Percentiles rank a stretch among this genome's conserved stretches.
Conservation (phyloP, 2,329 filamentous ascomycete species). For the Coleophoma eucalyptorum region DNA sequence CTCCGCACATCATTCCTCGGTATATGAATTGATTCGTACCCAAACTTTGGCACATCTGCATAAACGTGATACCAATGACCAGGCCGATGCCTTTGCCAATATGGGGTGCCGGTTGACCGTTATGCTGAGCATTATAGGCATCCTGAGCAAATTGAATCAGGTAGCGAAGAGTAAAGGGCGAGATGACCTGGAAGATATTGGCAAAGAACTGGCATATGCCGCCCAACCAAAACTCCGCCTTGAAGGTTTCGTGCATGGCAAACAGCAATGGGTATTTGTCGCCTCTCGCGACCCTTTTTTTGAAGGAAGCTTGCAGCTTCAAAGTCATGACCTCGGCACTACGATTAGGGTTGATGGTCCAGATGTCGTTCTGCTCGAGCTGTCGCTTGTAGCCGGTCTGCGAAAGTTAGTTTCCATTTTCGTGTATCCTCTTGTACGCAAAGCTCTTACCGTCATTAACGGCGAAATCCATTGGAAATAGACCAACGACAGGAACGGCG, state of each 20-base stretch:
- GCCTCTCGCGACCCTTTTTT: conserved; percentile 61
- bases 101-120: conserved; percentile 49
- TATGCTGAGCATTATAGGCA: conserved; percentile 62
- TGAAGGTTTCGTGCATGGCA: conserved; percentile 81
- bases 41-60: conserved; percentile 78
- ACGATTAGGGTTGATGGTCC: conserved; percentile 79
- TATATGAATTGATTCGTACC: conserved; percentile 87
- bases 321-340: conserved; percentile 65
- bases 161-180: conserved; percentile 78
- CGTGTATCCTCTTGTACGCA: too few species aligned
- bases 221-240: conserved; percentile 76
- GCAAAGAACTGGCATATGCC: conserved; percentile 68
- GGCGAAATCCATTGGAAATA: conserved; percentile 90
- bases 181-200: conserved; percentile 71
- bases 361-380: conserved; percentile 82
- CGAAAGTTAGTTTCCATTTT: conserved; percentile 10
- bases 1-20: conserved; percentile 82
- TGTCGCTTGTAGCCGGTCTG: conserved; percentile 81
- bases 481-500: conserved; percentile 69
- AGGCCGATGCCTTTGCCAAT: conserved; percentile 74
- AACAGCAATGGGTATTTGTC: conserved; percentile 69
- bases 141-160: conserved; percentile 79
- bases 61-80: conserved; percentile 73
- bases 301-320: conserved; percentile 65
- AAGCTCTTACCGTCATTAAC: conserved; percentile 66